Conservation (phyloP, 1,284 basidiomycete species). For the Trametes polyzona region DNA sequence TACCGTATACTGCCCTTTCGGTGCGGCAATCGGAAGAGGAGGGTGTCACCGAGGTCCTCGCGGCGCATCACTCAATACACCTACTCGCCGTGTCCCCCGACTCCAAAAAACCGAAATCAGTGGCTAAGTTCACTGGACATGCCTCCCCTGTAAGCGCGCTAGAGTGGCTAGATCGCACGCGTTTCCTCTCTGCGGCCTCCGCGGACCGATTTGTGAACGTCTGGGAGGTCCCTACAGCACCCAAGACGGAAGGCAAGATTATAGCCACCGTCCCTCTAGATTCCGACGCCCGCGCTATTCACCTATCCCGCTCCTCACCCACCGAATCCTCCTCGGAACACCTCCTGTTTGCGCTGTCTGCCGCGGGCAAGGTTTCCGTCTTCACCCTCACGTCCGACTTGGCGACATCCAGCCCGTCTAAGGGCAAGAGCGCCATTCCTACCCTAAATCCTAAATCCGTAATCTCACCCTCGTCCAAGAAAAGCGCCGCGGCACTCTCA, state of each 20-base stretch:
- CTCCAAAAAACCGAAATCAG: constrained; percentile 47
- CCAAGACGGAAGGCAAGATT: constrained; percentile 54
- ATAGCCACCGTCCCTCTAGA: constrained; percentile 71
- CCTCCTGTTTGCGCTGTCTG: constrained; percentile 62
- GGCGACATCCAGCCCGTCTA: constrained; percentile 40
- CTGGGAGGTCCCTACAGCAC: constrained; percentile 51
- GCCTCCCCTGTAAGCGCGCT: constrained; percentile 59
- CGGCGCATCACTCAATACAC: constrained; percentile 62
- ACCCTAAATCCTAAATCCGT: constrained; percentile 56
- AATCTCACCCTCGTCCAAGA: constrained; percentile 48
- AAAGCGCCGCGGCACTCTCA: constrained; percentile 40
- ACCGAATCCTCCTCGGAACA: constrained; percentile 36
- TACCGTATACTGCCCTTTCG: constrained; percentile 58
- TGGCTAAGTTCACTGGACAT: constrained; percentile 66
- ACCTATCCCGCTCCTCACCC: constrained; percentile 42
- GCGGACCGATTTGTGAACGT: constrained; percentile 77
- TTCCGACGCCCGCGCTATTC: constrained; percentile 63
- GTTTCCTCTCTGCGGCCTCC: constrained; percentile 75
- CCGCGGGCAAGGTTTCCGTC: constrained; percentile 69
- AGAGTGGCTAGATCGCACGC: constrained; percentile 53
- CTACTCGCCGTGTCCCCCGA: constrained; percentile 46
- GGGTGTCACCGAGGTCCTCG: constrained; percentile 47
- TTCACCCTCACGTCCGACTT: constrained; percentile 63
- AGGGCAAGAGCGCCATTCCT: constrained; percentile 49
- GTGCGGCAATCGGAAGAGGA: constrained; percentile 43